phyloP scores from a whole-genome alignment of 495 filamentous ascomycete species.

The Schizothecium vesticola region DNA sequence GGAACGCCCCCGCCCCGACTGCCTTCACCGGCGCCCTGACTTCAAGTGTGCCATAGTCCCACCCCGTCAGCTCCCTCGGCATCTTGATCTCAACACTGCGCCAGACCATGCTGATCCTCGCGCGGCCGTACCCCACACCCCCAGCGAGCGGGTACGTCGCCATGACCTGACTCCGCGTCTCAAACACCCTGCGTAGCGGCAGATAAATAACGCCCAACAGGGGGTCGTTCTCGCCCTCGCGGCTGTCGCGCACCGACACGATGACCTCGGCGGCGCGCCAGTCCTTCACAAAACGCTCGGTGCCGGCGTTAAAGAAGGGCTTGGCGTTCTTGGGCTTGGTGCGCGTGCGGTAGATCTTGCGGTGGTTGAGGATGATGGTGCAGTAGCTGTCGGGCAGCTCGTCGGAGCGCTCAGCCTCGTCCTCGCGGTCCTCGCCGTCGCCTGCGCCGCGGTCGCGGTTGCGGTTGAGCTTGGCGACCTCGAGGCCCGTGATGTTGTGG shows the following conservation, averaged over 20 bases:
- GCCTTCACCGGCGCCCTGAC: constrained; percentile 38
- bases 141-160: constrained; percentile 56
- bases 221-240: constrained; percentile 60
- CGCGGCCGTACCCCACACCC: constrained; percentile 65
- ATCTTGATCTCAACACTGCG: constrained; percentile 57
- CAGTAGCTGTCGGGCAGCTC: constrained; percentile 63
- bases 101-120: constrained; percentile 63
- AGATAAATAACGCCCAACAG: constrained; percentile 64
- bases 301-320: constrained; percentile 75
- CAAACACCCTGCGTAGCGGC: constrained; percentile 52
- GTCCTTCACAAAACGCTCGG: constrained; percentile 64
- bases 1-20: constrained; percentile 29
- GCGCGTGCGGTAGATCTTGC: constrained; percentile 62
- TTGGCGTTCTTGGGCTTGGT: constrained; percentile 73
- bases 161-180: constrained; percentile 53
- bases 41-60: constrained; percentile 63
- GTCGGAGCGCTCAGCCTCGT: constrained; percentile 56
- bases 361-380: constrained; percentile 64
- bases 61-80: constrained; percentile 51
- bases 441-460: constrained; percentile 28
- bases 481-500: constrained; percentile 66
- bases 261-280: constrained; percentile 60
- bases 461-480: constrained; percentile 49
- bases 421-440: constrained; percentile 39
- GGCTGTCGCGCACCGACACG: constrained; percentile 57